phyloP scores from a whole-genome alignment of 257 asterid genomes.

The Knoxia roxburghii region DNA sequence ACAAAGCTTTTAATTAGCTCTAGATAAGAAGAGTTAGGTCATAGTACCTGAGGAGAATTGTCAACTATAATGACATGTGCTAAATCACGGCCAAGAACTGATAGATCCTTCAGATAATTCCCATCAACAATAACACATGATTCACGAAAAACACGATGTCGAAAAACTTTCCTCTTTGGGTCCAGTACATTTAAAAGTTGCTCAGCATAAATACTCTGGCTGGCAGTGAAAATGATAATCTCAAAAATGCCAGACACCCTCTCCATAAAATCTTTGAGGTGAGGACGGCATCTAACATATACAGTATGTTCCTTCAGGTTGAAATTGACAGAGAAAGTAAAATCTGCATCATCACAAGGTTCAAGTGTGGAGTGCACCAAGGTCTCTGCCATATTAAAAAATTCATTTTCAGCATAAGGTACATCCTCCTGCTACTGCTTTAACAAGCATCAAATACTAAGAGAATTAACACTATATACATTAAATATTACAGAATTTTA shows the following conservation, averaged over 20 bases:
- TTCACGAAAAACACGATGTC: constrained; percentile 94
- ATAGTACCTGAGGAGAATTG: constrained; percentile 93
- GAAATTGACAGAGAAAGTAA: constrained; percentile 81
- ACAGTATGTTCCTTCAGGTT: constrained; percentile 68
- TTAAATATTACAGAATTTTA: background rate
- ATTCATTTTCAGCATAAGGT: background rate
- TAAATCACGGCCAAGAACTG: constrained; percentile 98
- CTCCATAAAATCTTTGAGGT: constrained; percentile 73
- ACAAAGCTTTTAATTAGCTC: background rate
- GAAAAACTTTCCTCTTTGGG: constrained; percentile 83
- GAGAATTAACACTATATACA: background rate
- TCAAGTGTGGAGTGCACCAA: constrained; percentile 98
- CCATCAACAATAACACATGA: constrained; percentile 89
- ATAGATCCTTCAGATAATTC: constrained; percentile 85
- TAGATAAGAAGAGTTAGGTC: background rate
- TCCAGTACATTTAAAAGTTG: constrained; percentile 83
- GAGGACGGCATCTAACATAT: constrained; percentile 87
- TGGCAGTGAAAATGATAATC: constrained; percentile 90
- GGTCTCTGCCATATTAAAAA: constrained; percentile 64
- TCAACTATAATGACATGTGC: constrained; percentile 76
- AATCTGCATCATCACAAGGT: constrained; percentile 79
- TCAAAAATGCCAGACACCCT: constrained; percentile 71
- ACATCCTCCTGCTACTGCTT: background rate
- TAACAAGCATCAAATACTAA: background rate
- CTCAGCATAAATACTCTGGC: constrained; percentile 97